A percentile compares a stretch with the other conserved stretches of the same genome.
phyloP scores from a whole-genome alignment of 495 filamentous ascomycete genomes.

The Hypoxylon fuscum region DNA sequence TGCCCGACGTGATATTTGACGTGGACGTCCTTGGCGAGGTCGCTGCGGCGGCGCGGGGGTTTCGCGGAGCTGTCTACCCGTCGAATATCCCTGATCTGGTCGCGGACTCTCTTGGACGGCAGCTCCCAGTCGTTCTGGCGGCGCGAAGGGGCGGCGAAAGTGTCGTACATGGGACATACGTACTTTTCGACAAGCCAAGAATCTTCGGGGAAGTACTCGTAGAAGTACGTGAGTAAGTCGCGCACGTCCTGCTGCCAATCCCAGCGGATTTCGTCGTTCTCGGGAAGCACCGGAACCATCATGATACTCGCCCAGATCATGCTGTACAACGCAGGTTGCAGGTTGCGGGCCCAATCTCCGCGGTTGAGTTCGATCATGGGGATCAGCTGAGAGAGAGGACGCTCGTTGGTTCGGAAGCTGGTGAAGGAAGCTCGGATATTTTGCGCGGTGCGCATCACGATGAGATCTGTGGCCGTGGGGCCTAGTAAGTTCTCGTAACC shows the following conservation, averaged over 20 bases:
- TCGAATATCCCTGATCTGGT: slow-evolving; percentile 43
- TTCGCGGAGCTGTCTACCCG: slow-evolving; percentile 31
- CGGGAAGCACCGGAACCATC: slow-evolving; percentile 56
- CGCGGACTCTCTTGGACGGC: slow-evolving; percentile 45
- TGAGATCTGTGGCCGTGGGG: slow-evolving; percentile 66
- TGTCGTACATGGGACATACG: slow-evolving; percentile 66
- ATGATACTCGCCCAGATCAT: slow-evolving; percentile 79
- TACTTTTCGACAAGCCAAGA: slow-evolving; percentile 71
- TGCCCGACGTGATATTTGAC: slow-evolving; percentile 77
- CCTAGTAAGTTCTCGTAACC: slow-evolving; percentile 67
- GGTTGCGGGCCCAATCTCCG: slow-evolving; percentile 56
- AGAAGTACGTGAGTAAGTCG: slow-evolving; percentile 69
- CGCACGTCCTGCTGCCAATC: slow-evolving; percentile 61
- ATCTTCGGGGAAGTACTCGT: slow-evolving; percentile 76
- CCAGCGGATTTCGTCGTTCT: slow-evolving; percentile 46
- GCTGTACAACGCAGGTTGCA: slow-evolving; percentile 76
- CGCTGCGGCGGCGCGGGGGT: slow-evolving; percentile 39
- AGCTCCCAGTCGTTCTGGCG: slow-evolving; percentile 40
- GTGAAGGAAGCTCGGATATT: slow-evolving; percentile 72
- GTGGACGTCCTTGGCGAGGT: slow-evolving; percentile 38
- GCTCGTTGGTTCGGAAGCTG: slow-evolving; percentile 46
- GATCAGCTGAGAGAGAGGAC: slow-evolving; percentile 42
- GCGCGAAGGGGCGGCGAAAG: slow-evolving; percentile 38
- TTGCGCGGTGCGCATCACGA: slow-evolving; percentile 77
- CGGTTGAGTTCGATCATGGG: slow-evolving; percentile 49